Base-by-base conservation (phyloP, 208 protist genomes). In the Crithidia expoeki region DNA sequence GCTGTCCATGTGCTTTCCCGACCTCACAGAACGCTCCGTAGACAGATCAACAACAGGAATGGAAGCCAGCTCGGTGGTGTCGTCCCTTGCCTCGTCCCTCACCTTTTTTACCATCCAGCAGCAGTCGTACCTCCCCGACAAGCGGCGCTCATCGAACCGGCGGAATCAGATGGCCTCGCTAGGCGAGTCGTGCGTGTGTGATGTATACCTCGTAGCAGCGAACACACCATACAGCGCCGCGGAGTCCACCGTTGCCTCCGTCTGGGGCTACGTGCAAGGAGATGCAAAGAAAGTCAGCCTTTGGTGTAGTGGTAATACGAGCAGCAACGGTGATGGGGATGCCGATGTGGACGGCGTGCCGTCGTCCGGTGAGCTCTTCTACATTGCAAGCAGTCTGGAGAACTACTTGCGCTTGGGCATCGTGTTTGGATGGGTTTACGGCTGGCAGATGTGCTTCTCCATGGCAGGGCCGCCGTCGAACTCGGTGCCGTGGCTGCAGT, bases 381-480 rank as follows among this genome's bases (percentile, higher is more conserved):
- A 82, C 53, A 82, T 93, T 71, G 69, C 87, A 10, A 49, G 49
- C 34, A 74, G 58, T 34, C 14, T 93, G 32, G 74, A 82, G 52
- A 84, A 88, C 65, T 93, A 93, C 67, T 56, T 86, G 21, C 81
- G 87, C 21, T 70, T 93, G 14, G 84, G 77, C 28, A 68, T 78
- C 25, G 63, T 81, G 44, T 85, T 90, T 58, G 80, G 80, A 9
- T 93, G 87, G 87, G 72, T 93, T 17, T 93, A 93, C 68, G 87
- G 87, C 9, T 93, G 87, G 87, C 87, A 93, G 71, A 67, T 89
- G 55, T 88, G 84, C 68, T 93, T 90, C 72, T 71, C 76, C 2
- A 61, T 82, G 0, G 50, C 50, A 17, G 81, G 84, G 27, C 77
- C 82, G 33, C 87, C 82, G 30, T 28, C 42, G 14, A 68, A 79